These are phyloP conservation scores for Vachellia pachyceras DNA, from an alignment of 306 rosid species.

Conservation along the genomic window DNA sequence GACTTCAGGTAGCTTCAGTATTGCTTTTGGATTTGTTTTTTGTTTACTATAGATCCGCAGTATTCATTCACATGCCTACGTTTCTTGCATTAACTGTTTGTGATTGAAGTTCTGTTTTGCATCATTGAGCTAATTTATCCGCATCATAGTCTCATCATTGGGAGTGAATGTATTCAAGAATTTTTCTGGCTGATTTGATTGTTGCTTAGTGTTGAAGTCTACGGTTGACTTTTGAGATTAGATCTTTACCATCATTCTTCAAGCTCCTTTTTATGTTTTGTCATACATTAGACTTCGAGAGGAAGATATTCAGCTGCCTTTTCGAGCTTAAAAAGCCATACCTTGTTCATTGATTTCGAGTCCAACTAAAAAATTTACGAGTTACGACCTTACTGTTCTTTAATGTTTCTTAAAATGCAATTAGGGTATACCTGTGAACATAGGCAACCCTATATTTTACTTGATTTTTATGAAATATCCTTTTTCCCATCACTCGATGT, in stretches of 20 bases:
- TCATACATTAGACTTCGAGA: not conserved
- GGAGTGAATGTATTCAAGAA: constrained; percentile 18
- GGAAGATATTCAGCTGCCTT: not conserved
- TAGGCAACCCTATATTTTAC: constrained; percentile 9
- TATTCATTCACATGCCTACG: constrained; percentile 19
- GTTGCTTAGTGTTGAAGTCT: constrained; percentile 48
- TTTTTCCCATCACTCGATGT: not conserved
- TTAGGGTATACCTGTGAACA: constrained; percentile 32
- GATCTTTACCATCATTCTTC: constrained; percentile 32
- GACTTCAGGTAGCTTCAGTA: not conserved
- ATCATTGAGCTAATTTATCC: constrained; percentile 29
- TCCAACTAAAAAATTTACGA: constrained; percentile 3
- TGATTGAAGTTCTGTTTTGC: constrained; percentile 37
- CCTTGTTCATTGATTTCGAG: constrained; percentile 16
- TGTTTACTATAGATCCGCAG: constrained; percentile 38
- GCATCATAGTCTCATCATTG: constrained; percentile 30
- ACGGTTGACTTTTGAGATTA: constrained; percentile 36
- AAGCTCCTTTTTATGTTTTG: constrained; percentile 29
- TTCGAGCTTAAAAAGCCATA: constrained; percentile 7
- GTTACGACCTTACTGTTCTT: constrained; percentile 7
- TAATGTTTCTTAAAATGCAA: constrained; percentile 14
- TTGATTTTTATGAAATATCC: not conserved
- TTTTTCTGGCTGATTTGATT: constrained; percentile 11
- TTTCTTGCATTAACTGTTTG: constrained; percentile 27
- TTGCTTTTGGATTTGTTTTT: not conserved